A percentile compares a stretch with the other conserved stretches of the same genome.
Evolutionary conservation across 257 asterid species (phyloP).

Genomic region (Linderniella brevidens): DNA sequence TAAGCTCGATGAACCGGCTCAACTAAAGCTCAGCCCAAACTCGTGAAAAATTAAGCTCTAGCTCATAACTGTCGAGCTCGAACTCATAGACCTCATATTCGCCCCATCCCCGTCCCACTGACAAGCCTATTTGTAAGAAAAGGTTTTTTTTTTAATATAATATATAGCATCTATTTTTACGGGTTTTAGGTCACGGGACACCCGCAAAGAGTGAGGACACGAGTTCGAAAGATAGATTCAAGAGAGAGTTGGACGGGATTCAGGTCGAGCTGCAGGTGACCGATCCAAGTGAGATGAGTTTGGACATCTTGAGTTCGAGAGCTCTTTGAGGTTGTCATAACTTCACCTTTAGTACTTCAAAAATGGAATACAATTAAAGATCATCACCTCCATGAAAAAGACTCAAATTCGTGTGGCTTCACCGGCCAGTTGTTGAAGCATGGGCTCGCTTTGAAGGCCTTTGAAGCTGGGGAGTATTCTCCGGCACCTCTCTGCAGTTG

Average conservation of each 20-base stretch:
- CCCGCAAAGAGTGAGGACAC: constrained; percentile 51
- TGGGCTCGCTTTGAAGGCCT: constrained; percentile 46
- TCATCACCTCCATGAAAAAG: constrained; percentile 19
- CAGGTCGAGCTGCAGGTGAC: constrained; percentile 67
- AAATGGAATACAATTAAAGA: background rate
- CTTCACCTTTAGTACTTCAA: background rate
- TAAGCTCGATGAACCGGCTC: too few species aligned
- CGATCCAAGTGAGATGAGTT: constrained; percentile 72
- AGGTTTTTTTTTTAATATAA: too few species aligned
- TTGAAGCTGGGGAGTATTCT: constrained; percentile 45
- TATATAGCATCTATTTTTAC: too few species aligned
- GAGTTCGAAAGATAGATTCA: constrained; percentile 51
- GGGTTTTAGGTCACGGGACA: constrained; percentile 42
- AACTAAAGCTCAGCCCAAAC: too few species aligned
- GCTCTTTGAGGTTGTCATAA: constrained; percentile 20
- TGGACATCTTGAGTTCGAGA: constrained; percentile 38
- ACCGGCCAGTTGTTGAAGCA: constrained; percentile 55
- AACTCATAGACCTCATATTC: too few species aligned
- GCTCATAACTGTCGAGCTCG: too few species aligned
- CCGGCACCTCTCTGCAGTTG: constrained; percentile 41
- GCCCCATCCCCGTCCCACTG: too few species aligned
- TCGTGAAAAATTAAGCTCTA: too few species aligned
- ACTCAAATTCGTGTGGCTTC: constrained; percentile 52
- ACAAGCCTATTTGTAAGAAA: too few species aligned
- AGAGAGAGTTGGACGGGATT: constrained; percentile 60